phyloP scores from a whole-genome alignment of 1,284 basidiomycete species.

The Tranzscheliella williamsii region DNA sequence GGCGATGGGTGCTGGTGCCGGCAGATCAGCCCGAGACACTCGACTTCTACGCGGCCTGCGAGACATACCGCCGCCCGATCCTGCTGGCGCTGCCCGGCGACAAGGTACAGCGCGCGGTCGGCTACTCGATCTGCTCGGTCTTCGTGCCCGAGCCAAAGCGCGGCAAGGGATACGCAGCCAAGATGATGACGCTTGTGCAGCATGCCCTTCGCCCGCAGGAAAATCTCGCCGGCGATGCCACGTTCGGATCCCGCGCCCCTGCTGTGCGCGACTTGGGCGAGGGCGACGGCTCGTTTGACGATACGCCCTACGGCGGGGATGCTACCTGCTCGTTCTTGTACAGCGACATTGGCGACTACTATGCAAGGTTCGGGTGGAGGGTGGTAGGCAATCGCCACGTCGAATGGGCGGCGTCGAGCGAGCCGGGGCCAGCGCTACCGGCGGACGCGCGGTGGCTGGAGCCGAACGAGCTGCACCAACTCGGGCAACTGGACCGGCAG shows the following conservation, averaged over 20 bases:
- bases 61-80: constrained; percentile 29
- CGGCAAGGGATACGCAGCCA: constrained; percentile 65
- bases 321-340: constrained; percentile 68
- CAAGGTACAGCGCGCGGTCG: constrained; percentile 11
- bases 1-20: constrained; percentile 27
- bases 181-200: constrained; percentile 68
- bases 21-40: constrained; percentile 12
- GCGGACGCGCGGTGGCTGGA: constrained; percentile 9
- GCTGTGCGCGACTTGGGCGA: background rate
- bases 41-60: constrained; percentile 23
- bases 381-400: constrained; percentile 21
- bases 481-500: constrained; percentile 15
- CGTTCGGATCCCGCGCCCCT: background rate
- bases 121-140: constrained; percentile 55
- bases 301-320: constrained; percentile 55
- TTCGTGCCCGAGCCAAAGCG: constrained; percentile 65
- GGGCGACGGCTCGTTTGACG: constrained; percentile 25
- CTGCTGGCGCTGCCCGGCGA: constrained; percentile 5
- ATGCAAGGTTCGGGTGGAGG: constrained; percentile 64
- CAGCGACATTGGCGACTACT: constrained; percentile 71
- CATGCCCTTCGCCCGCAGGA: constrained; percentile 62
- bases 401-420: constrained; percentile 16
- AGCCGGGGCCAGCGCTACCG: background rate
- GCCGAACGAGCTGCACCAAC: constrained; percentile 8
- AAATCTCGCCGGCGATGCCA: background rate